These are phyloP conservation scores for Graphilbum ipis-grandicollis DNA, from an alignment of 2,329 filamentous ascomycete genomes.

Conservation along the genomic window DNA sequence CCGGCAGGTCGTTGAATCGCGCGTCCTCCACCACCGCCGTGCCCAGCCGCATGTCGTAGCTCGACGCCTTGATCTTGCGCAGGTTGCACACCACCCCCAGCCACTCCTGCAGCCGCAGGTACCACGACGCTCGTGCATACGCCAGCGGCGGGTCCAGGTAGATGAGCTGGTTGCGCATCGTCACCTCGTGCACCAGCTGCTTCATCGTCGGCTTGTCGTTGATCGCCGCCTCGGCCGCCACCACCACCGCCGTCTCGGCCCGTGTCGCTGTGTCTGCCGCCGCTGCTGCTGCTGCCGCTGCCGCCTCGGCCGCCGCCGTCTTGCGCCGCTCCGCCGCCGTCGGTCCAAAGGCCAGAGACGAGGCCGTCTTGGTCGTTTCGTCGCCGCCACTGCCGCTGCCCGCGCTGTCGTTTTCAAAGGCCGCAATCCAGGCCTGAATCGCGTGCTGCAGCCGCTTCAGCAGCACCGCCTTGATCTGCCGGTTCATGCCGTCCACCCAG, in stretches of 20 bases:
- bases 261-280: background rate
- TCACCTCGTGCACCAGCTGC: slow-evolving; percentile 73
- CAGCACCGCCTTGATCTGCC: slow-evolving; percentile 65
- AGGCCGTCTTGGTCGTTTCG: slow-evolving; percentile 1
- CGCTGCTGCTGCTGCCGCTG: background rate
- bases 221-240: too few species aligned
- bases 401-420: slow-evolving; percentile 49
- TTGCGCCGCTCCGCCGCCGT: background rate
- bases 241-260: background rate
- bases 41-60: slow-evolving; percentile 79
- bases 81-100: slow-evolving; percentile 83
- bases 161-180: slow-evolving; percentile 95
- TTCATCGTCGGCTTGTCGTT: slow-evolving; percentile 47
- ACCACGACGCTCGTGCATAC: slow-evolving; percentile 84
- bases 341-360: background rate
- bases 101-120: slow-evolving; percentile 83
- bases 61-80: slow-evolving; percentile 82
- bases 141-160: slow-evolving; percentile 89
- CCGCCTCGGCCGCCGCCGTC: background rate
- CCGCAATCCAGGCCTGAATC: slow-evolving; percentile 70
- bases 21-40: slow-evolving; percentile 45
- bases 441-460: slow-evolving; percentile 71
- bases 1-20: slow-evolving; percentile 71
- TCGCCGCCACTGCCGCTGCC: too few species aligned
- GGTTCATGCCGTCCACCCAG: slow-evolving; percentile 81